Percentiles rank a stretch among this genome's conserved stretches.
Conservation (phyloP, 2,329 filamentous ascomycete species). For the Paracamarosporium sp. region DNA sequence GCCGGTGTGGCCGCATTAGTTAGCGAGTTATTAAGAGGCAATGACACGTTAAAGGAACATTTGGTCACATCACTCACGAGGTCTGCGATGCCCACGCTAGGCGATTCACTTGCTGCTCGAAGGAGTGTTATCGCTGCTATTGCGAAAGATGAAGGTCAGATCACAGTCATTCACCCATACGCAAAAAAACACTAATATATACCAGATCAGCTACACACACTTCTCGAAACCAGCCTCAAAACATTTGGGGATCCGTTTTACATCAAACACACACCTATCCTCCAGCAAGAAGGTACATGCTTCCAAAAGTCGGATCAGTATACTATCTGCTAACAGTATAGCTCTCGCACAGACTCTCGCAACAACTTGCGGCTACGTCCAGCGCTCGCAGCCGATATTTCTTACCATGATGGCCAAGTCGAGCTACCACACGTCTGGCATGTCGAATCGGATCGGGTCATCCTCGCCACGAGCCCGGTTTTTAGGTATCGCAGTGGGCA, state of each 20-base stretch:
- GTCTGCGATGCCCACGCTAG: constrained; percentile 40
- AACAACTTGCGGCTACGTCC: constrained; percentile 77
- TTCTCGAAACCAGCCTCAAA: constrained; percentile 72
- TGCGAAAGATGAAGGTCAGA: constrained; percentile 49
- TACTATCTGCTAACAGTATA: constrained; percentile 49
- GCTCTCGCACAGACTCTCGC: constrained; percentile 82
- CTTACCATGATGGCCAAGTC: constrained; percentile 75
- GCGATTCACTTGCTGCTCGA: constrained; percentile 34
- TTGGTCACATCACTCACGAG: constrained; percentile 46
- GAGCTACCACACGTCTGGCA: constrained; percentile 73
- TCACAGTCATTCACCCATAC: neutral
- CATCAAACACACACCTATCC: constrained; percentile 81
- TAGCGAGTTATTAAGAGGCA: constrained; percentile 28
- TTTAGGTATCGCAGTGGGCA: constrained; percentile 87
- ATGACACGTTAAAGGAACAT: constrained; percentile 38
- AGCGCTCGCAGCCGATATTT: constrained; percentile 69
- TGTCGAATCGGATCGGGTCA: constrained; percentile 84
- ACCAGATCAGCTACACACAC: constrained; percentile 56
- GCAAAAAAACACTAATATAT: constrained; percentile 10
- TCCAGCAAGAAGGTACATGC: constrained; percentile 81
- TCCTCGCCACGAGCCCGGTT: constrained; percentile 79
- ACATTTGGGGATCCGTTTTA: constrained; percentile 87
- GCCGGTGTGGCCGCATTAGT: constrained; percentile 34
- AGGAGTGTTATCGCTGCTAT: constrained; percentile 51
- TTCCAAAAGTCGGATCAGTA: too few relatives aligned